Base-by-base conservation (phyloP, 2,329 filamentous ascomycete genomes). In the Fusarium domesticum region DNA sequence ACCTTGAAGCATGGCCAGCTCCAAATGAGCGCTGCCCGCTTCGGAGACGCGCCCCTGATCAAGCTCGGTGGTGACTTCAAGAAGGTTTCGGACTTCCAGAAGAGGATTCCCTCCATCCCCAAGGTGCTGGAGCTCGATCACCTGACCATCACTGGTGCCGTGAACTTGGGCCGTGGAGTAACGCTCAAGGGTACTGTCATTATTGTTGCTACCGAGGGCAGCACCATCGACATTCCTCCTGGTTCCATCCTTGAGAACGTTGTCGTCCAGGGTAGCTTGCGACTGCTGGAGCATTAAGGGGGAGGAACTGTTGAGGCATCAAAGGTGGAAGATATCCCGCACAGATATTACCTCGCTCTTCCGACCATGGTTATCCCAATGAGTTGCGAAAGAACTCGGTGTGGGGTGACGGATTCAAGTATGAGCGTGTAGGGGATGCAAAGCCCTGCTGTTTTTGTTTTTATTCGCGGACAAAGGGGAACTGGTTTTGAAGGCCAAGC, bases 61-160 rank as follows among this genome's bases (percentile, higher is more conserved):
- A 98, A 98, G 86, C 87, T 98, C 42, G 93, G 93, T 61, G 84
- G 84, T 64, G 93, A 98, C 80, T 98, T 98, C 84, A 98, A 98
- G 87, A 98, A 98, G 84, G 93, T 98, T 31, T 97, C 92, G 2
- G 93, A 90, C 76, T 95, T 95, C 80, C 85, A 90, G 75, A 85
- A 89, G 72, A 85, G 85, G 66, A 91, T 95, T 59, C 79, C 86
- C 10, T 89, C 85, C 54, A 95, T 95, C 62, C 89, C 89, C 64
- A 91, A 89, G 80, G 91, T 95, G 60, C 83, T 93, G 57, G 89
- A 95, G 76, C 81, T 93, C 37, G 89, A 95, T 65, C 93, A 98
- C 68, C 81, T 98, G 48, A 98, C 93, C 65, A 96, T 98, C 62
- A 98, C 93, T 28, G 93, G 93, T 65, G 89, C 90, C 35, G 93